Evolutionary conservation across 371 early-diverging fungal species (phyloP).

Genomic region (Rhizopus microsporus): DNA sequence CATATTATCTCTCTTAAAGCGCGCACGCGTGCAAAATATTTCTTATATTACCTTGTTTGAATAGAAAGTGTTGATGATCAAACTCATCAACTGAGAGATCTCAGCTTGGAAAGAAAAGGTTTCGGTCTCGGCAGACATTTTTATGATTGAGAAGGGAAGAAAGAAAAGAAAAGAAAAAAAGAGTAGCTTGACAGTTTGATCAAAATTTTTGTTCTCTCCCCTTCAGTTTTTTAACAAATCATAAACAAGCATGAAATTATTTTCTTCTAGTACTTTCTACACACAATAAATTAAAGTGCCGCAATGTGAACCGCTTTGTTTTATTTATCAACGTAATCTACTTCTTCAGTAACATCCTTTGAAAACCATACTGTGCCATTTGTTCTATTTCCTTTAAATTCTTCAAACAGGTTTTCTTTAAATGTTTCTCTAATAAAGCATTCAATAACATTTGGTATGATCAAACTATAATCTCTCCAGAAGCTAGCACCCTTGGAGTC

Average conservation of each 20-base stretch:
- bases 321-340: neutral
- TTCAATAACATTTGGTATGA: slow-evolving; percentile 34
- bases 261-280: slow-evolving; percentile 30
- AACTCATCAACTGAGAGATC: slow-evolving; percentile 92
- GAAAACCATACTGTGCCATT: slow-evolving; percentile 23
- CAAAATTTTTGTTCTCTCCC: no score
- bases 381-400: slow-evolving; percentile 15
- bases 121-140: slow-evolving; percentile 55
- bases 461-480: slow-evolving; percentile 49
- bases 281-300: no score
- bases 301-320: neutral
- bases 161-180: slow-evolving; percentile 14
- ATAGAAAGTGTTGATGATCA: slow-evolving; percentile 71
- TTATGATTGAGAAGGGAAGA: slow-evolving; percentile 20
- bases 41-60: slow-evolving; percentile 48
- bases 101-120: slow-evolving; percentile 92
- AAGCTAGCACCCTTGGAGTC: slow-evolving; percentile 40
- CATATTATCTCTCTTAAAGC: neutral
- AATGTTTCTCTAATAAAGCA: slow-evolving; percentile 52
- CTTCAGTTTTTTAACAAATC: slow-evolving; percentile 14
- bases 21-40: neutral
- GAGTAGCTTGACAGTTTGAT: neutral
- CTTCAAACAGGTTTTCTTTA: slow-evolving; percentile 40
- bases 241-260: slow-evolving; percentile 1
- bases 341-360: neutral